Conservation (phyloP, 1,284 basidiomycete genomes). For the Ceratorhiza oryzae-sativae region DNA sequence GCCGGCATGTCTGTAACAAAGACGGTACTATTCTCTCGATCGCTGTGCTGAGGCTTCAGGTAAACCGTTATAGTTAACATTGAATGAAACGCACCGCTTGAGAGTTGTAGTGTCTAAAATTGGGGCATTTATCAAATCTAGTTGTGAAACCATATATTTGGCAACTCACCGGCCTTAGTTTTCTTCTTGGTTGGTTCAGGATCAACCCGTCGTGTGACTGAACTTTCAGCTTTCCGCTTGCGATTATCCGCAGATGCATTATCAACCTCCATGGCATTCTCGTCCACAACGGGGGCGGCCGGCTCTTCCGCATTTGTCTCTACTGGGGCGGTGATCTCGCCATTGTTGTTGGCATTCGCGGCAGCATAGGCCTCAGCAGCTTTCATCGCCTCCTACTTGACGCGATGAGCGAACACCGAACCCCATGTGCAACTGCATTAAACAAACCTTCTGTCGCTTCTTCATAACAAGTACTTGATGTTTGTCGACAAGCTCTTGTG, state of each 20-base stretch:
- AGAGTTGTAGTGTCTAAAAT: slow-evolving; percentile 52
- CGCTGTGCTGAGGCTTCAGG: slow-evolving; percentile 58
- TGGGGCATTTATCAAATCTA: neutral
- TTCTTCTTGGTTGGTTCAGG: slow-evolving; percentile 61
- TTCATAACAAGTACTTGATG: slow-evolving; percentile 68
- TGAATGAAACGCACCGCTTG: slow-evolving; percentile 62
- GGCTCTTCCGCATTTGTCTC: slow-evolving; percentile 25
- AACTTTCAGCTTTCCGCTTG: slow-evolving; percentile 71
- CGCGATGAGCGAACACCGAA: slow-evolving; percentile 56
- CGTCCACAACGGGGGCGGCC: slow-evolving; percentile 37
- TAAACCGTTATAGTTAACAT: neutral
- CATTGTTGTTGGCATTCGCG: slow-evolving; percentile 42
- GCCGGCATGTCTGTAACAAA: slow-evolving; percentile 78
- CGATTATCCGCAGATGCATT: slow-evolving; percentile 51
- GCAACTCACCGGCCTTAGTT: slow-evolving; percentile 61
- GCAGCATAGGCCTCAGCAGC: slow-evolving; percentile 53
- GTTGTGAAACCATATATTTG: slow-evolving; percentile 49
- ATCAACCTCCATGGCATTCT: slow-evolving; percentile 64
- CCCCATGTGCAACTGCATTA: neutral
- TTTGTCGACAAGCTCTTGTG: slow-evolving; percentile 70
- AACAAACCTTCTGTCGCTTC: slow-evolving; percentile 69
- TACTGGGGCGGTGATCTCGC: slow-evolving; percentile 47
- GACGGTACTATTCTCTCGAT: slow-evolving; percentile 94
- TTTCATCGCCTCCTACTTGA: slow-evolving; percentile 61
- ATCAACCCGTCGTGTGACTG: slow-evolving; percentile 40